Evolutionary conservation across 495 filamentous ascomycete species (phyloP), one percentile per base, ranked within the genome.

Genomic region (Gamarada debralockiae): DNA sequence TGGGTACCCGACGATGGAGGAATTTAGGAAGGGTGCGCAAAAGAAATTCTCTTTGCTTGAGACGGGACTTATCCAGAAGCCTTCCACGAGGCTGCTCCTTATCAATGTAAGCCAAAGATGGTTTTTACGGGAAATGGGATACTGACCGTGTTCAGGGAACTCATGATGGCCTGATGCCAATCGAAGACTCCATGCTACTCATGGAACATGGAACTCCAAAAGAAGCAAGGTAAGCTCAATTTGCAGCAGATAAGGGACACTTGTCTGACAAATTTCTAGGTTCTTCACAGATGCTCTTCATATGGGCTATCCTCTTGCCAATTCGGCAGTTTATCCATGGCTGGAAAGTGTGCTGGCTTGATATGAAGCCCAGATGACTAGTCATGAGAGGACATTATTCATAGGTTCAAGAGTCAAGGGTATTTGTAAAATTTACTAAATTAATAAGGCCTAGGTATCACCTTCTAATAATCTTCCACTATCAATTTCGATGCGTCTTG

Each of bases 21-120:
- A 76, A 38, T 87, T 86, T 65, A 73, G 76, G 59, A 67, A 74
- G 40, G 73, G 80, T 2, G 83, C 75, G 20, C 76, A 80, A 66
- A 75, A 77, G 63, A 87, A 81, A 73, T 91, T 89, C 68, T 89
- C 85, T 24, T 67, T 92, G 13, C 67, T 90, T 0, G 79, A 87
- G 59, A 83, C 79, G 29, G 86, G 87, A 7, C 80, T 89, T 40
- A 60, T 90, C 20, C 69, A 85, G 53, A 72, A 72, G 67, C 76
- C 78, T 15, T 85, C 80, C 50, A 78, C 83, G 15, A 69, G 83
- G 39, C 63, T 91, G 49, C 62, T 91, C 31, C 64, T 89, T 38
- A 70, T 90, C 47, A 91, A 91, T 63, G 55, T 53, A 36, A 53
- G 55, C 42, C 10, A 12, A n/a, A 0, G 31, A n/a, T 8, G 31